Evolutionary conservation across 2,329 filamentous ascomycete genomes (phyloP).

Genomic region (Ophiostoma tasmaniense): DNA sequence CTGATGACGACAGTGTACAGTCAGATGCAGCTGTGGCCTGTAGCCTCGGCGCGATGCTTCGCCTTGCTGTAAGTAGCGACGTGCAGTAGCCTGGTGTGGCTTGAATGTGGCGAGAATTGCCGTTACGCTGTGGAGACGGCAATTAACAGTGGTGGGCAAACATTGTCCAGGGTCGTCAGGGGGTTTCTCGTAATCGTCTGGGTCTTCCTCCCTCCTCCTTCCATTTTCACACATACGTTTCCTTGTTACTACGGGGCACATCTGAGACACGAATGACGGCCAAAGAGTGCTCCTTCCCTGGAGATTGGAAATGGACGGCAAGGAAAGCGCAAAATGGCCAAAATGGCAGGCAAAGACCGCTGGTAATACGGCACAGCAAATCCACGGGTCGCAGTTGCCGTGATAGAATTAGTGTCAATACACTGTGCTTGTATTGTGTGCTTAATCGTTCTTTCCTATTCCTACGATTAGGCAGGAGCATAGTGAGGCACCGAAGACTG

Average conservation of each 20-base stretch:
- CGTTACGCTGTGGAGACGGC: not conserved
- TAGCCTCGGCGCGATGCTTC: not conserved
- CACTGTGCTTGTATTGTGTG: not conserved
- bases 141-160: not conserved
- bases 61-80: not conserved
- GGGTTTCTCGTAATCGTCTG: constrained; percentile 8
- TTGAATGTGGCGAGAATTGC: constrained; percentile 8
- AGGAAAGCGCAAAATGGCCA: not conserved
- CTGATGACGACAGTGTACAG: not conserved
- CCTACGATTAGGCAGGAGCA: not conserved
- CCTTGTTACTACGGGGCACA: not conserved
- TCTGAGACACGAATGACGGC: not conserved
- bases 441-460: not conserved
- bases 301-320: not conserved
- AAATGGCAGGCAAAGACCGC: not conserved
- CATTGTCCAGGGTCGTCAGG: constrained; percentile 11
- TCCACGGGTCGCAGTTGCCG: not conserved
- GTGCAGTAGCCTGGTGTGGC: constrained; percentile 9
- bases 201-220: not conserved
- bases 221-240: not conserved
- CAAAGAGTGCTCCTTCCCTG: not conserved
- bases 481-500: not conserved
- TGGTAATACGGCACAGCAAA: not conserved
- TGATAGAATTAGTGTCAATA: not conserved
- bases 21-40: not conserved